Conservation (phyloP, 768 basidiomycete genomes). For the Leccinellum albellum region DNA sequence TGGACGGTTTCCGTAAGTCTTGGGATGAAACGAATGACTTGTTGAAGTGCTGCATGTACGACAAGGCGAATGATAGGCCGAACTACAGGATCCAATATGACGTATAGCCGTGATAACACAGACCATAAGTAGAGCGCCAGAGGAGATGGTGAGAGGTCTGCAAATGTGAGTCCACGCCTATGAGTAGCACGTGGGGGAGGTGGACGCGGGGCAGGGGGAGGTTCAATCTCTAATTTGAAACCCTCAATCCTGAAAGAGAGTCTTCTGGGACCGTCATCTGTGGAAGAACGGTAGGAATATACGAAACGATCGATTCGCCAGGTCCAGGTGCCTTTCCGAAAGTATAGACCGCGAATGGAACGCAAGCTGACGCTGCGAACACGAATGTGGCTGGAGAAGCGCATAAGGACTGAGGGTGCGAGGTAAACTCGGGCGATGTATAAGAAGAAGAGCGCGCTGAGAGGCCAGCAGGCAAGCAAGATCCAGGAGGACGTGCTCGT, state of each 20-base stretch:
- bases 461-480: slow-evolving; percentile 44
- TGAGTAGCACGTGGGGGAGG: slow-evolving; percentile 21
- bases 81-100: slow-evolving; percentile 52
- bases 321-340: slow-evolving; percentile 50
- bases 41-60: slow-evolving; percentile 52
- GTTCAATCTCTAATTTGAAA: slow-evolving; percentile 48
- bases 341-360: slow-evolving; percentile 74
- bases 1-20: slow-evolving; percentile 62
- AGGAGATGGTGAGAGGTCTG: slow-evolving; percentile 36
- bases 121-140: slow-evolving; percentile 33
- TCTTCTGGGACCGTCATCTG: slow-evolving; percentile 46
- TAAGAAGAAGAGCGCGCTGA: slow-evolving; percentile 50
- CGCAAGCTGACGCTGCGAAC: slow-evolving; percentile 72
- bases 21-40: slow-evolving; percentile 64
- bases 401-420: slow-evolving; percentile 58
- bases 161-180: slow-evolving; percentile 42
- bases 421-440: slow-evolving; percentile 64
- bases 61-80: slow-evolving; percentile 58
- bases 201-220: slow-evolving; percentile 14
- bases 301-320: slow-evolving; percentile 68
- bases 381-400: slow-evolving; percentile 57
- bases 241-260: slow-evolving; percentile 65
- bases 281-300: slow-evolving; percentile 49
- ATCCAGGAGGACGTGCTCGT: slow-evolving; percentile 34
- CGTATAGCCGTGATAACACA: slow-evolving; percentile 35